Evolutionary conservation across 768 basidiomycete species (phyloP).

Genomic region (Pisolithus microcarpus): DNA sequence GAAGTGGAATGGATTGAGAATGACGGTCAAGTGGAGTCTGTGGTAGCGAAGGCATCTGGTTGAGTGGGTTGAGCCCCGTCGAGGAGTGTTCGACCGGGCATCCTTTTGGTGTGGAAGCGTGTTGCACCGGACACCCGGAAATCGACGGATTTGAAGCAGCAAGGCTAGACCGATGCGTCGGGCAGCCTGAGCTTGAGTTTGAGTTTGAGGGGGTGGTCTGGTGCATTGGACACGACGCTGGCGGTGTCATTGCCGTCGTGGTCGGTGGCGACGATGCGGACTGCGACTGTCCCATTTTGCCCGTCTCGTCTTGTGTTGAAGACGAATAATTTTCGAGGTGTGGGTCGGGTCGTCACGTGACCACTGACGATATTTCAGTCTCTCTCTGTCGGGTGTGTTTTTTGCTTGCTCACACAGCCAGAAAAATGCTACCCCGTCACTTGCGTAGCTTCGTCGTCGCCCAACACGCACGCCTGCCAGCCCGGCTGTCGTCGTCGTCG

Average conservation of each 20-base stretch:
- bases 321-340: not conserved
- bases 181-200: slow-evolving; percentile 6
- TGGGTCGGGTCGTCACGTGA: not conserved
- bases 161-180: slow-evolving; percentile 4
- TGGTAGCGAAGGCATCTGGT: slow-evolving; percentile 84
- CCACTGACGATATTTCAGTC: not conserved
- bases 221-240: slow-evolving; percentile 1
- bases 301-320: not conserved
- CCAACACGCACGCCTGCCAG: slow-evolving; percentile 19
- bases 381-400: not conserved
- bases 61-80: slow-evolving; percentile 53
- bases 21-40: slow-evolving; percentile 47
- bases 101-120: slow-evolving; percentile 29
- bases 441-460: slow-evolving; percentile 32
- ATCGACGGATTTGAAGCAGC: not conserved
- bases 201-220: not conserved
- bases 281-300: slow-evolving; percentile 9
- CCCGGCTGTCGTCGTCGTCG: slow-evolving; percentile 5
- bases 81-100: slow-evolving; percentile 58
- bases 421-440: slow-evolving; percentile 42
- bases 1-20: slow-evolving; percentile 50
- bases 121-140: slow-evolving; percentile 39
- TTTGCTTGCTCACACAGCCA: not conserved
- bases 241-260: not conserved
- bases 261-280: slow-evolving; percentile 4